These are phyloP conservation scores for Rubia peregrina DNA, from an alignment of 305 asterid species.

Conservation along the genomic window DNA sequence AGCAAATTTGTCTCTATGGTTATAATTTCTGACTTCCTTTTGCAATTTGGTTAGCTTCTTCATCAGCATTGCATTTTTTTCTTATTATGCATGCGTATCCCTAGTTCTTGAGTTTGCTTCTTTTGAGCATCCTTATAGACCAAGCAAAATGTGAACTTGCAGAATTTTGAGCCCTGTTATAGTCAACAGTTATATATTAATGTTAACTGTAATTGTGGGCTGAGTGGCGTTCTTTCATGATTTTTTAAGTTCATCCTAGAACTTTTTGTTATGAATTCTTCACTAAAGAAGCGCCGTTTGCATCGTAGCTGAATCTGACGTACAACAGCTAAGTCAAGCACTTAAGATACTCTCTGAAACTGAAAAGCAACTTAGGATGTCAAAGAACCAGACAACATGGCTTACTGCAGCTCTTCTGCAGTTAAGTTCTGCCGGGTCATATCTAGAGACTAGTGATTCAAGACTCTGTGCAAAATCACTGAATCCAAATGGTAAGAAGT, in stretches of 20 bases:
- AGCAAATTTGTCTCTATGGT: background rate
- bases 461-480: conserved; percentile 37
- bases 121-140: background rate
- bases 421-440: conserved; percentile 46
- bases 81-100: background rate
- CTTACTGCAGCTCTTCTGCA: conserved; percentile 82
- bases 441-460: conserved; percentile 34
- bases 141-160: background rate
- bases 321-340: conserved; percentile 63
- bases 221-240: background rate
- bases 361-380: conserved; percentile 64
- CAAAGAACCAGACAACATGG: conserved; percentile 85
- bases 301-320: conserved; percentile 56
- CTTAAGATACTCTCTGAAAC: conserved; percentile 69
- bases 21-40: background rate
- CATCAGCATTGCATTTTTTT: background rate
- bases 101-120: background rate
- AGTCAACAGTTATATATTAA: background rate
- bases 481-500: conserved; percentile 50
- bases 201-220: background rate
- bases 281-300: conserved; percentile 14
- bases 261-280: background rate
- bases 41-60: background rate
- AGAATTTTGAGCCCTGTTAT: background rate
- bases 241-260: background rate